Evolutionary conservation across 257 asterid genomes (phyloP), one percentile per base, ranked within the genome.

Genomic region (Plantago ovata): DNA sequence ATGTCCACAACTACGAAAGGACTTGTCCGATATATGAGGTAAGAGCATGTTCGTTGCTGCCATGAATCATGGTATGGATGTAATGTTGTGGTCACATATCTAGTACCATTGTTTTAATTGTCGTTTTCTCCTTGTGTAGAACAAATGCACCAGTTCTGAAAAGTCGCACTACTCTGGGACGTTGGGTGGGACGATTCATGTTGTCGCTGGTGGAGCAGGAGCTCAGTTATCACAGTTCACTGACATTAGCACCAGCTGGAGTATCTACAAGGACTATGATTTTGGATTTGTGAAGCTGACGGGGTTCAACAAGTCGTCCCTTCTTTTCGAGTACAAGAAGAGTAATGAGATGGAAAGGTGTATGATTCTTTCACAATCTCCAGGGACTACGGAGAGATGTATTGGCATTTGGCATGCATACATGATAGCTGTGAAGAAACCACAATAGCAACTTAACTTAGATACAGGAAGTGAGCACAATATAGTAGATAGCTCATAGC

Each of bases 381-480:
- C 2, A 83, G 96, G 71, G 94, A 85, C 64, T 85, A 89, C 41
- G n/a, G n/a, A 79, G 68, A 68, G 95, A 89, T 65, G 96, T 89
- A n/a, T n/a, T n/a, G n/a, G n/a, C n/a, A n/a, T 21, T 70, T 89
- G 38, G 95, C 95, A 0, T 89, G 95, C 45, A 94, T 85, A 36
- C 86, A 70, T 56, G 95, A 81, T 75, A 78, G 84, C 16, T 89
- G 96, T 70, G 91, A 81, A 61, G 28, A 80, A 40, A 75, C 89
- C 52, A 85, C 89, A 28, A 56, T 74, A 40, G 93, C 87, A 13
- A 41, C 62, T 19, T 84, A 28, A 38, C 11, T 14, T 16, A 19
- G n/a, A n/a, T n/a, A n/a, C n/a, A n/a, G n/a, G n/a, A n/a, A n/a
- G n/a, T n/a, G n/a, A n/a, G n/a, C n/a, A n/a, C n/a, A n/a, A n/a